Percentiles rank a stretch among this genome's conserved stretches.
Conservation (phyloP, 768 basidiomycete species). For the Fomitopsis serialis region DNA sequence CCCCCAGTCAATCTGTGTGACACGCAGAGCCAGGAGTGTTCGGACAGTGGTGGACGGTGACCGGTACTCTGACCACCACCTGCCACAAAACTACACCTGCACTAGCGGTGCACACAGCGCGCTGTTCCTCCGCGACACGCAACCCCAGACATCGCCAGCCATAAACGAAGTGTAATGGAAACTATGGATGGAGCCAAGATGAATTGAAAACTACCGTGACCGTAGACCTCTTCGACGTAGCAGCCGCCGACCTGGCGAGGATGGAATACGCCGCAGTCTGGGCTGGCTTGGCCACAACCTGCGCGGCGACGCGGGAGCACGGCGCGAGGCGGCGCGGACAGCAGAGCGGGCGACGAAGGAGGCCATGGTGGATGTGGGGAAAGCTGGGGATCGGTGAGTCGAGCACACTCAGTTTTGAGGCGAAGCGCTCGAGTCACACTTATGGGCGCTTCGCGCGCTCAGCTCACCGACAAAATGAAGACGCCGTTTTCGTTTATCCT, state of each 20-base stretch:
- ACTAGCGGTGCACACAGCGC: too few species aligned
- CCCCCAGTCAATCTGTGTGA: too few species aligned
- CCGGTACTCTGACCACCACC: too few species aligned
- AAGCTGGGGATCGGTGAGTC: not conserved
- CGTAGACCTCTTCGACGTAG: constrained; percentile 25
- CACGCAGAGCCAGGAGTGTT: too few species aligned
- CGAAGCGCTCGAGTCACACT: not conserved
- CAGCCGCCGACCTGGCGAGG: constrained; percentile 38
- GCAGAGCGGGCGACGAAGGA: constrained; percentile 61
- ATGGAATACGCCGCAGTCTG: constrained; percentile 67
- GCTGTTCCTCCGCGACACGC: too few species aligned
- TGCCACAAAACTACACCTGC: too few species aligned
- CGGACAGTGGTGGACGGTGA: too few species aligned
- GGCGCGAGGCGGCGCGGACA: constrained; percentile 62
- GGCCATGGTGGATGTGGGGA: constrained; percentile 46
- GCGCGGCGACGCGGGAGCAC: constrained; percentile 44
- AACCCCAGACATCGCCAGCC: too few species aligned
- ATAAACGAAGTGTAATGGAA: too few species aligned
- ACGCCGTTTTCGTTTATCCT: not conserved
- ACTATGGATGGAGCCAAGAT: too few species aligned
- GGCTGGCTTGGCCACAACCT: constrained; percentile 35
- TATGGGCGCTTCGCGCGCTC: not conserved
- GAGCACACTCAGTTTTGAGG: not conserved
- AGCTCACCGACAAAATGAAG: not conserved
- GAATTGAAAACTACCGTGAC: constrained; percentile 27